Percentiles rank a stretch among this genome's conserved stretches.
Evolutionary conservation across 768 basidiomycete genomes (phyloP).

Genomic region (Amanita inopinata): DNA sequence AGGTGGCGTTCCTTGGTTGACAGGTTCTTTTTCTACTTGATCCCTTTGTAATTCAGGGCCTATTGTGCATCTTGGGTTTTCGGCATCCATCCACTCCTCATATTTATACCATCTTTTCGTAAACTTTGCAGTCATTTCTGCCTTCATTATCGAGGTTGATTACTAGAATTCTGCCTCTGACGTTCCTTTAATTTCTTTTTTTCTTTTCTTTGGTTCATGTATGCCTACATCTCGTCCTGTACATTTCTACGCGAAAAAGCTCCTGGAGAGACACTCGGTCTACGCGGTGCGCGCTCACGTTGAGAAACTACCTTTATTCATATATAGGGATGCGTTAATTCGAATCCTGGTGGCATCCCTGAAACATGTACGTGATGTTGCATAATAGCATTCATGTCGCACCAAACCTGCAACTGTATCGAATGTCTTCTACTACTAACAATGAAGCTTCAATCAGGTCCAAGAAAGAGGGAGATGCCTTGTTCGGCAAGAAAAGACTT

Average conservation of each 20-base stretch:
- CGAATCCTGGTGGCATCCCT: too few species aligned
- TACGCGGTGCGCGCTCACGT: too few species aligned
- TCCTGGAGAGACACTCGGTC: too few species aligned
- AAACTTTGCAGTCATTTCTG: background rate
- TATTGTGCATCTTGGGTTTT: background rate
- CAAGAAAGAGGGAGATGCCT: background rate
- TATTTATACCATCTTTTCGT: background rate
- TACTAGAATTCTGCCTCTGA: background rate
- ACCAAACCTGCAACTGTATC: background rate
- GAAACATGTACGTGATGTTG: too few species aligned
- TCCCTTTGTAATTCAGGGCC: background rate
- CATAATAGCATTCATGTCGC: background rate
- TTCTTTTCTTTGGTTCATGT: too few species aligned
- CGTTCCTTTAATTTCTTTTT: too few species aligned
- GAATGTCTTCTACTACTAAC: background rate
- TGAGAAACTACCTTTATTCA: too few species aligned
- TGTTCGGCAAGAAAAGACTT: background rate
- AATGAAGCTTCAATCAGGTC: background rate
- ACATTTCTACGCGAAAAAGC: too few species aligned
- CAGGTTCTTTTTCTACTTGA: background rate
- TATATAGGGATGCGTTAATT: too few species aligned
- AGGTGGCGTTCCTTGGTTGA: slow-evolving; percentile 55
- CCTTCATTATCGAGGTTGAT: too few species aligned
- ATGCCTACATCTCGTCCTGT: too few species aligned
- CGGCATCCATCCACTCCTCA: background rate